These are phyloP conservation scores for Trebouxia sp. DNA, from an alignment of 139 green algal genomes.

Conservation along the genomic window DNA sequence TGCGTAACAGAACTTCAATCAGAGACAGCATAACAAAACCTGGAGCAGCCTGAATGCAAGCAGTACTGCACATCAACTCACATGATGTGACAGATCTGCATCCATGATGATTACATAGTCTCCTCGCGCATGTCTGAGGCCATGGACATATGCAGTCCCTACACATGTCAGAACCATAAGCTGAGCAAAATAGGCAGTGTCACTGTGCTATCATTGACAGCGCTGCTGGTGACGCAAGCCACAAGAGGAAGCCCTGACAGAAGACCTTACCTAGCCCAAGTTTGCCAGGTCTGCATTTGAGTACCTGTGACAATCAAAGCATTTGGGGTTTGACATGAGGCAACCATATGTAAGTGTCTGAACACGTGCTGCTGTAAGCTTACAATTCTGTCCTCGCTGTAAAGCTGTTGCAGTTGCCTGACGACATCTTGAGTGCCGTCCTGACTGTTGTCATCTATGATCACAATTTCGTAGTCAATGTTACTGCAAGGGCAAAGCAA, in stretches of 20 bases:
- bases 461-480: slow-evolving; percentile 83
- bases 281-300: slow-evolving; percentile 71
- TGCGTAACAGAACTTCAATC: slow-evolving; percentile 17
- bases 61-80: slow-evolving; percentile 28
- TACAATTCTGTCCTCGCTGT: slow-evolving; percentile 64
- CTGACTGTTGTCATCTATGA: slow-evolving; percentile 94
- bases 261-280: slow-evolving; percentile 70
- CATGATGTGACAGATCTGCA: slow-evolving; percentile 95
- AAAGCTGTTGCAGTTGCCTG: slow-evolving; percentile 58
- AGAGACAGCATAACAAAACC: not conserved
- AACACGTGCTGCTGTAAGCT: too few species aligned
- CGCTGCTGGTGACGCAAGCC: not conserved
- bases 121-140: slow-evolving; percentile 66
- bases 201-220: too few species aligned
- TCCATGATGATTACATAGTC: slow-evolving; percentile 96
- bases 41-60: not conserved
- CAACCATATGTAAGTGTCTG: too few species aligned
- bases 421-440: slow-evolving; percentile 89
- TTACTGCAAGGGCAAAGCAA: slow-evolving; percentile 44
- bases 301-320: slow-evolving; percentile 40
- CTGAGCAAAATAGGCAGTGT: too few species aligned
- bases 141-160: slow-evolving; percentile 77
- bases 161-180: too few species aligned
- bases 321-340: too few species aligned
- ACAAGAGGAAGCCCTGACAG: not conserved